Evolutionary conservation across 1,139 yeast species (phyloP).

Genomic region (Candida freyschussii): DNA sequence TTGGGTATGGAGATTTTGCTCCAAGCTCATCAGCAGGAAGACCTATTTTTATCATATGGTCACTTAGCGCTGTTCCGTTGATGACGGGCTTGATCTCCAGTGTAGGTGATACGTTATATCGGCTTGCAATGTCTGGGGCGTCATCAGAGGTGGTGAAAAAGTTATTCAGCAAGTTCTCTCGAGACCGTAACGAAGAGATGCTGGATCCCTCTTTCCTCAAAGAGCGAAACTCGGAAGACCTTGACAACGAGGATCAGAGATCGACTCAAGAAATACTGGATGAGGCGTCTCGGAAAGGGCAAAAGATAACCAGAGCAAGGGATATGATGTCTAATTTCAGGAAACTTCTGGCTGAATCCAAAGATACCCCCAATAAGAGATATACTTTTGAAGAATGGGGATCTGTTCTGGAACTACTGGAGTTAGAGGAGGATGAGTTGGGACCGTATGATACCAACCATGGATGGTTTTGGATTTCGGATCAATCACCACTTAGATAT

Average conservation of each 20-base stretch:
- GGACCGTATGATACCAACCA: conserved; percentile 22
- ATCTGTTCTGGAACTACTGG: conserved; percentile 29
- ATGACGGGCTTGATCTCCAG: conserved; percentile 79
- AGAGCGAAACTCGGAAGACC: conserved; percentile 3
- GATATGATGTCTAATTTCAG: conserved; percentile 20
- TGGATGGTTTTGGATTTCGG: conserved; percentile 50
- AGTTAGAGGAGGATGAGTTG: conserved; percentile 23
- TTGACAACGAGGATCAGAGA: conserved; percentile 15
- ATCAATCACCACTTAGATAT: conserved; percentile 57
- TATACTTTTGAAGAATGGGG: conserved; percentile 45
- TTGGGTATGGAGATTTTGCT: conserved; percentile 78
- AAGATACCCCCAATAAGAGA: conserved; percentile 27
- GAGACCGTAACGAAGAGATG: background rate
- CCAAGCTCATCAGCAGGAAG: conserved; percentile 63
- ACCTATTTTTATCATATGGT: conserved; percentile 74
- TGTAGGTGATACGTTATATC: conserved; percentile 56
- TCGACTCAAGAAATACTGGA: conserved; percentile 20
- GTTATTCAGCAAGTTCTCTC: too few species aligned
- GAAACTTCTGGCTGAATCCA: conserved; percentile 26
- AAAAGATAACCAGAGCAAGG: conserved; percentile 8
- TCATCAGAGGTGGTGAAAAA: conserved; percentile 7
- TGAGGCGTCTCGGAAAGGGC: conserved; percentile 12
- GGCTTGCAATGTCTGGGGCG: conserved; percentile 26
- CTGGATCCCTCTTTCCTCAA: background rate
- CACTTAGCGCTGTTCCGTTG: conserved; percentile 74